Percentiles rank a stretch among this genome's conserved stretches.
Evolutionary conservation across 306 rosid species (phyloP).

Genomic region (Cucurbita argyrosperma): DNA sequence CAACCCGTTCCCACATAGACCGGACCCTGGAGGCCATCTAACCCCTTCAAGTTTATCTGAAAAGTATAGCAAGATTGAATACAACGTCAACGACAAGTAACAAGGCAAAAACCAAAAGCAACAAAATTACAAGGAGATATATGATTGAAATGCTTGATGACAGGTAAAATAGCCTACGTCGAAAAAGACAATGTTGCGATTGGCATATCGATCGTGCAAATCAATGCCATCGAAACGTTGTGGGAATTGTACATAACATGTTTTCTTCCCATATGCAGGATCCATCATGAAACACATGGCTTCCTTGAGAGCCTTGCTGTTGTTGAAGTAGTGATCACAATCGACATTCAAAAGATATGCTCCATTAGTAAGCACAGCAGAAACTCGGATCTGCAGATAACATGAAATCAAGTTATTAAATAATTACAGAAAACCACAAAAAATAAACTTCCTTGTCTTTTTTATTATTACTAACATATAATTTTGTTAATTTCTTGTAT

Average conservation of each 20-base stretch:
- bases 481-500: neutral
- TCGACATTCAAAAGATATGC: slow-evolving; percentile 91
- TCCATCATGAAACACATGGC: slow-evolving; percentile 99
- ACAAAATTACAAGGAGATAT: neutral
- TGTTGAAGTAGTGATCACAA: slow-evolving; percentile 98
- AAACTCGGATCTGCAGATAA: slow-evolving; percentile 77
- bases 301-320: slow-evolving; percentile 94
- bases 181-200: slow-evolving; percentile 93
- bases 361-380: slow-evolving; percentile 95
- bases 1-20: slow-evolving; percentile 99
- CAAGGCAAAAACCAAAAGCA: neutral
- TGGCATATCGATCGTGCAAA: slow-evolving; percentile 95
- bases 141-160: slow-evolving; percentile 3
- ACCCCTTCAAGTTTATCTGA: slow-evolving; percentile 96
- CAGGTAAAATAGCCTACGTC: slow-evolving; percentile 47
- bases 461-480: too few species aligned
- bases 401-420: slow-evolving; percentile 4
- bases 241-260: slow-evolving; percentile 96
- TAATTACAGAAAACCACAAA: neutral
- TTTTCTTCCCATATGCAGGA: slow-evolving; percentile 78
- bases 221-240: slow-evolving; percentile 99
- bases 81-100: neutral
- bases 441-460: too few species aligned
- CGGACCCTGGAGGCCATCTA: slow-evolving; percentile 96
- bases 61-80: neutral